Evolutionary conservation across 2,329 filamentous ascomycete genomes (phyloP), one percentile per base, ranked within the genome.

Genomic region (Allantophomopsis cytisporea): DNA sequence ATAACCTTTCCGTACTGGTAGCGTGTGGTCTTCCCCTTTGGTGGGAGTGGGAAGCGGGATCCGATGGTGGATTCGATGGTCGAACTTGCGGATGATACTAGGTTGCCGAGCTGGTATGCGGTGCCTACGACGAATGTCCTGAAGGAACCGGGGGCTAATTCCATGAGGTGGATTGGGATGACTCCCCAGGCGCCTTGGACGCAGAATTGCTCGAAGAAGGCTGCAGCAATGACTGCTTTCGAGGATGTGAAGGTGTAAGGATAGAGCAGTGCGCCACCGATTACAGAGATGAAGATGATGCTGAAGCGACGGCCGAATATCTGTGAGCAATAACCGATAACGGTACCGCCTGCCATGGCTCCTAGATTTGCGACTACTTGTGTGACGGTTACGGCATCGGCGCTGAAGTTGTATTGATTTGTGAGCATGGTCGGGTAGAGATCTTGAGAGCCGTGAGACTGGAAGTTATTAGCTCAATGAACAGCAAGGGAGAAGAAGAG

Each of bases 1-100:
- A 94, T 89, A 8, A 93, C 85, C 49, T 79, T 79, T 31, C 84
- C 85, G 49, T 93, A 93, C 43, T 84, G 63, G 56, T 80, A 85
- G 3, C 80, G 65, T 36, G 60, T 57, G 0, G 62, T 67, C 1
- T 59, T 54, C 14, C 66, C 56, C 1, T 68, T 70, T 0, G 72
- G 62, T 0, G 76, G 66, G 3, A 93, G 66, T 0, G 83, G 83
- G 56, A 85, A 91, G 72, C 62, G 69, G 51, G 87, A 80, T 1
- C 82, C 68, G 38, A 87, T 68, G 11, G 78, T 80, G 43, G 86
- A 85, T 53, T 87, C 78, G 36, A 88, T 87, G 56, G 87, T 82
- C 0, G 82, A 76, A 0, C 74, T 79, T 0, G 80, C 80, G 0
- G 76, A 79, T 2, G 76, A 80, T 39, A 82, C 76, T 68, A 84